These are phyloP conservation scores for Xylariales sp. DNA, from an alignment of 2,329 filamentous ascomycete genomes.

Conservation along the genomic window DNA sequence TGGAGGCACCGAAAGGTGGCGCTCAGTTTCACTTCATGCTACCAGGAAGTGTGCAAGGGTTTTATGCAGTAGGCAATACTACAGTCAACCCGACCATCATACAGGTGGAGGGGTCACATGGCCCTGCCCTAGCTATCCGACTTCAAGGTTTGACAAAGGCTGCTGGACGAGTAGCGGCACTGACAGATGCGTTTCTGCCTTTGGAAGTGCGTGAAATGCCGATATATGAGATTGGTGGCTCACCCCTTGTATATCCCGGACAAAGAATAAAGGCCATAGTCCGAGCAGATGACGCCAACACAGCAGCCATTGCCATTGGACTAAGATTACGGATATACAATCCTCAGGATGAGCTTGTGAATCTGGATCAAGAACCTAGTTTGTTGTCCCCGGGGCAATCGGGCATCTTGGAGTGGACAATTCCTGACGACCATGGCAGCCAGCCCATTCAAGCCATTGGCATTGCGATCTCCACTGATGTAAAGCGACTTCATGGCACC, in stretches of 20 bases:
- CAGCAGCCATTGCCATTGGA: background rate
- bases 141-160: background rate
- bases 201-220: constrained; percentile 13
- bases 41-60: constrained; percentile 30
- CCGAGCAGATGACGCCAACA: constrained; percentile 4
- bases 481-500: background rate
- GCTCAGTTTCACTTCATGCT: constrained; percentile 32
- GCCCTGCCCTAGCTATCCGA: background rate
- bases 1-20: constrained; percentile 23
- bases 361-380: background rate
- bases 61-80: constrained; percentile 11
- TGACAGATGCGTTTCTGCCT: constrained; percentile 22
- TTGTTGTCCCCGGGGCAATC: constrained; percentile 8
- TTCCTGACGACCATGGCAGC: constrained; percentile 16
- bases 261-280: constrained; percentile 15
- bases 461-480: constrained; percentile 10
- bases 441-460: constrained; percentile 22
- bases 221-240: constrained; percentile 18
- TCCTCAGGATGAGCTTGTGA: background rate
- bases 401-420: constrained; percentile 12
- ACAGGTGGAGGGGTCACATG: background rate
- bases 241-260: constrained; percentile 23
- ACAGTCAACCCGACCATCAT: background rate
- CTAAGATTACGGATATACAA: background rate
- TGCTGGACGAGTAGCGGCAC: background rate